Percentiles rank a stretch among this genome's conserved stretches.
phyloP scores from a whole-genome alignment of 73 alveolate genomes.

The Paramecium biaurelia region DNA sequence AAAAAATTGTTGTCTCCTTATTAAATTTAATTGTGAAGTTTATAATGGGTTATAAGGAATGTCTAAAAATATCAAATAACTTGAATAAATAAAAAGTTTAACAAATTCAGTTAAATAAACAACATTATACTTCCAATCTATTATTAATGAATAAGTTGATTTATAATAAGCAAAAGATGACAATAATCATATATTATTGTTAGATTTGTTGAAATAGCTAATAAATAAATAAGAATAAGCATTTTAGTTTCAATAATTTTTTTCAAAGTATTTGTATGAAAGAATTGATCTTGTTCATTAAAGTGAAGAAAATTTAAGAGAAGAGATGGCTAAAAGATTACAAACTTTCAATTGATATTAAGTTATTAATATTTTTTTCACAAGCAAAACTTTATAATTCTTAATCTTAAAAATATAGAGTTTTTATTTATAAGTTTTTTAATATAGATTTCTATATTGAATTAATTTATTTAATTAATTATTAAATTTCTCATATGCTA shows the following conservation, averaged over 20 bases:
- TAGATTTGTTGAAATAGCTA: not conserved
- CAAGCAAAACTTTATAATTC: not conserved
- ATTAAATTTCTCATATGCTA: not conserved
- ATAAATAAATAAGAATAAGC: not conserved
- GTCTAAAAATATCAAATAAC: not conserved
- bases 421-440: not conserved
- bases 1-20: not conserved
- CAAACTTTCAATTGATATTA: not conserved
- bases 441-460: not conserved
- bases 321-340: not conserved
- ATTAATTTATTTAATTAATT: not conserved
- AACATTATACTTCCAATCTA: not conserved
- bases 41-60: not conserved
- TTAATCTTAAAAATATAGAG: not conserved
- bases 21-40: not conserved
- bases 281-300: not conserved
- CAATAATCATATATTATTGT: not conserved
- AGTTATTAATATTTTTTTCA: not conserved
- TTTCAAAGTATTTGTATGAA: not conserved
- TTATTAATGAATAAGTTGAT: not conserved
- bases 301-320: not conserved
- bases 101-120: not conserved
- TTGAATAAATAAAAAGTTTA: not conserved
- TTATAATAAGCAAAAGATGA: not conserved
- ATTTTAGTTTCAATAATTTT: not conserved